phyloP scores from a whole-genome alignment of 768 basidiomycete species.

The Suillus decipiens region DNA sequence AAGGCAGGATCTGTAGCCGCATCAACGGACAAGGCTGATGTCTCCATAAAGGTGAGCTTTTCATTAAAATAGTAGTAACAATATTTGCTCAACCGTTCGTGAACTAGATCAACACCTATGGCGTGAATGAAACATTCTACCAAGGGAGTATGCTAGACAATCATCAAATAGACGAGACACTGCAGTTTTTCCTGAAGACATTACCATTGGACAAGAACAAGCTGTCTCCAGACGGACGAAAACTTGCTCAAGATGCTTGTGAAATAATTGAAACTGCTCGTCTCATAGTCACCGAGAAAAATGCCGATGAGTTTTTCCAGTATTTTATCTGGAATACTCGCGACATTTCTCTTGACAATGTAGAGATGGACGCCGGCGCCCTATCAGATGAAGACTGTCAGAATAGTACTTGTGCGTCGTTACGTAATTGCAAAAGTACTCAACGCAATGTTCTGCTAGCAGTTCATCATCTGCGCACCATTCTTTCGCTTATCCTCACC shows the following conservation, averaged over 20 bases:
- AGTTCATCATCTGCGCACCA: slow-evolving; percentile 82
- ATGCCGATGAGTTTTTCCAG: slow-evolving; percentile 89
- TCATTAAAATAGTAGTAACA: background rate
- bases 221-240: slow-evolving; percentile 76
- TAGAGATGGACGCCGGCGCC: slow-evolving; percentile 43
- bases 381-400: slow-evolving; percentile 63
- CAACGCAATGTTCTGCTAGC: slow-evolving; percentile 45
- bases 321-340: slow-evolving; percentile 85
- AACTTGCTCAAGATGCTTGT: slow-evolving; percentile 73
- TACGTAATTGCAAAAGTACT: background rate
- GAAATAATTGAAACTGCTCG: slow-evolving; percentile 79
- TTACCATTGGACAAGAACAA: slow-evolving; percentile 62
- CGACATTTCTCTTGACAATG: slow-evolving; percentile 41
- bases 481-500: slow-evolving; percentile 83
- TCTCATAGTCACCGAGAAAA: slow-evolving; percentile 79
- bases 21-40: slow-evolving; percentile 70
- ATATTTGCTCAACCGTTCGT: background rate
- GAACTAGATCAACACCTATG: slow-evolving; percentile 69
- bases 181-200: slow-evolving; percentile 63
- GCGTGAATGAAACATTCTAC: slow-evolving; percentile 78
- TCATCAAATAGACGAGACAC: slow-evolving; percentile 71
- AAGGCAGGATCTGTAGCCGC: slow-evolving; percentile 59
- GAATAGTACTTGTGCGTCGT: slow-evolving; percentile 45
- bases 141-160: slow-evolving; percentile 80
- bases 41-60: slow-evolving; percentile 67